Conservation (phyloP, 352 stramenopile species). For the Thalassiosira mediterranea region DNA sequence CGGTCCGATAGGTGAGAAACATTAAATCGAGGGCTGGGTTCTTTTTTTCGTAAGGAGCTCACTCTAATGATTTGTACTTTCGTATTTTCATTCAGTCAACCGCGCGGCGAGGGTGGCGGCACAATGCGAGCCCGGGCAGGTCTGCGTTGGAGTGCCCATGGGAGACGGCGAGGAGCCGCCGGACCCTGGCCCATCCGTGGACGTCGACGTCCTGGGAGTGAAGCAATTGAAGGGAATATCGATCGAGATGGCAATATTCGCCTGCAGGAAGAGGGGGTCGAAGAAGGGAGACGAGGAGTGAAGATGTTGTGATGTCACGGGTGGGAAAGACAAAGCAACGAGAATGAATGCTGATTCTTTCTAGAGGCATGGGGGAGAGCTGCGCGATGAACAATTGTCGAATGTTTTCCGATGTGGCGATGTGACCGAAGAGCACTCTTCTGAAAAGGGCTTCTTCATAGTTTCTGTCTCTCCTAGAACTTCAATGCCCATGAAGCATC, state of each 20-base stretch:
- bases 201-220: slow-evolving; percentile 21
- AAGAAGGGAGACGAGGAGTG: slow-evolving; percentile 1
- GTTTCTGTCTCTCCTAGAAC: no score
- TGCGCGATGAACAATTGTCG: no score
- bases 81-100: slow-evolving; percentile 28
- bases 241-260: slow-evolving; percentile 42
- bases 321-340: no score
- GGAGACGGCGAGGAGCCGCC: slow-evolving; percentile 34
- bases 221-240: slow-evolving; percentile 42
- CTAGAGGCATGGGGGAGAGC: no score
- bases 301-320: no score
- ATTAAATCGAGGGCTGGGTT: no score
- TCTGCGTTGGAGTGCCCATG: slow-evolving; percentile 25
- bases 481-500: no score
- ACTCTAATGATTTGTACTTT: background rate
- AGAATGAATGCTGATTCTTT: no score
- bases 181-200: slow-evolving; percentile 31
- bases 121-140: slow-evolving; percentile 24
- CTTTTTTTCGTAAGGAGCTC: slow-evolving; percentile 1
- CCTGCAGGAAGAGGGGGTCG: slow-evolving; percentile 23
- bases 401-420: no score
- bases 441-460: no score
- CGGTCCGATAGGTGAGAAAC: slow-evolving; percentile 42
- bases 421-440: no score
- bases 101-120: slow-evolving; percentile 32